These are phyloP conservation scores for Suillus variegatus DNA, from an alignment of 768 basidiomycete genomes.

Conservation along the genomic window DNA sequence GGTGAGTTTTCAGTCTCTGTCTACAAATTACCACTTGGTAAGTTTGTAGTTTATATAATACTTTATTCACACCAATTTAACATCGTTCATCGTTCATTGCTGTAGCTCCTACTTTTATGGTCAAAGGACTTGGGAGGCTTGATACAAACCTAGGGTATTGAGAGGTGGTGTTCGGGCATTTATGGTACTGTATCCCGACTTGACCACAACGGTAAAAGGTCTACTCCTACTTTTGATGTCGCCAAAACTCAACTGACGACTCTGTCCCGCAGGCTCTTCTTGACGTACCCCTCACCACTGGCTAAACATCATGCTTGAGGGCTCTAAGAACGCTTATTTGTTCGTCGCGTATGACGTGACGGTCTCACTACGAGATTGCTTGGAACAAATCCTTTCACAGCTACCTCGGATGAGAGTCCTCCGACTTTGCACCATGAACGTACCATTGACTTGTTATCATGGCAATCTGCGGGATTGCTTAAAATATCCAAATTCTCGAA, in stretches of 20 bases:
- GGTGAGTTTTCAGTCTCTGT: no score
- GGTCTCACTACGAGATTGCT: conserved; percentile 30
- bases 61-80: neutral
- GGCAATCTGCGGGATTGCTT: no score
- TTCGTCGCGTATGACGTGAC: conserved; percentile 34
- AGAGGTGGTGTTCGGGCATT: neutral
- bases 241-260: neutral
- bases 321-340: conserved; percentile 43
- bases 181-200: neutral
- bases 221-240: neutral
- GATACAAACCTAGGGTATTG: neutral
- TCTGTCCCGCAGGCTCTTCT: neutral
- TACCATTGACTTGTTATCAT: no score
- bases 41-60: neutral
- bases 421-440: neutral
- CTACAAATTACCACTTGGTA: neutral
- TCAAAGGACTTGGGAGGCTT: neutral
- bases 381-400: conserved; percentile 7
- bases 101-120: neutral
- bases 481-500: conserved; percentile 28
- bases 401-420: conserved; percentile 22
- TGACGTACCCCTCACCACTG: conserved; percentile 27
- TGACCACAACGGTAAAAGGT: neutral
- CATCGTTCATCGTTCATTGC: neutral
- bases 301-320: conserved; percentile 39